Percentiles rank a stretch among this genome's conserved stretches.
Evolutionary conservation across 2,329 filamentous ascomycete genomes (phyloP).

Genomic region (Beauveria bassiana): DNA sequence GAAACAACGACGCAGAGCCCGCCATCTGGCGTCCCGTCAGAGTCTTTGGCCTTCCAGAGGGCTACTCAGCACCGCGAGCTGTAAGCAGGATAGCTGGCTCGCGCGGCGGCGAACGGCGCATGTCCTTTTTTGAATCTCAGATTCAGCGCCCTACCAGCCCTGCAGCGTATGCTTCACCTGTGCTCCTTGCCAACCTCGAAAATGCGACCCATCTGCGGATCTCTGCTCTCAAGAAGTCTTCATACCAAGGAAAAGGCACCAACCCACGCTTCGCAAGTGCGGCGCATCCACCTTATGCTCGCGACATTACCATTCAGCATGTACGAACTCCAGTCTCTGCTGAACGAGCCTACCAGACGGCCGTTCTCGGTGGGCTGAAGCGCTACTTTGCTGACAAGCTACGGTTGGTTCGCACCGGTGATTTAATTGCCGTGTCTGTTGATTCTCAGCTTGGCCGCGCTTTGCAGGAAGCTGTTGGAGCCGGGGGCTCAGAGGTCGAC

Average conservation of each 20-base stretch:
- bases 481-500: slow-evolving; percentile 60
- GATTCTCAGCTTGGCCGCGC: slow-evolving; percentile 78
- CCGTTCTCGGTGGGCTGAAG: slow-evolving; percentile 79
- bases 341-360: slow-evolving; percentile 76
- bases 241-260: slow-evolving; percentile 42
- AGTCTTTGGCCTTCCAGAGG: slow-evolving; percentile 82
- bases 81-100: slow-evolving; percentile 54
- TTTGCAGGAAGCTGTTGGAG: slow-evolving; percentile 61
- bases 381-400: slow-evolving; percentile 78
- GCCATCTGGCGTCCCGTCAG: slow-evolving; percentile 73
- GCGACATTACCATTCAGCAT: slow-evolving; percentile 80
- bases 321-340: slow-evolving; percentile 83
- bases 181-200: slow-evolving; percentile 80
- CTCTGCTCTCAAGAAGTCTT: slow-evolving; percentile 54
- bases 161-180: slow-evolving; percentile 69
- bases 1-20: slow-evolving; percentile 45
- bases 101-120: slow-evolving; percentile 41
- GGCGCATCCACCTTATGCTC: slow-evolving; percentile 50
- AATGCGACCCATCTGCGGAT: slow-evolving; percentile 72
- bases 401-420: slow-evolving; percentile 76
- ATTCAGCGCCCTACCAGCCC: slow-evolving; percentile 52
- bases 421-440: slow-evolving; percentile 81
- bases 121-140: slow-evolving; percentile 63
- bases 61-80: slow-evolving; percentile 48
- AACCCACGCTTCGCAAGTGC: slow-evolving; percentile 49